Conservation (phyloP, 2,329 filamentous ascomycete species). For the Arthrinium phaeospermum region DNA sequence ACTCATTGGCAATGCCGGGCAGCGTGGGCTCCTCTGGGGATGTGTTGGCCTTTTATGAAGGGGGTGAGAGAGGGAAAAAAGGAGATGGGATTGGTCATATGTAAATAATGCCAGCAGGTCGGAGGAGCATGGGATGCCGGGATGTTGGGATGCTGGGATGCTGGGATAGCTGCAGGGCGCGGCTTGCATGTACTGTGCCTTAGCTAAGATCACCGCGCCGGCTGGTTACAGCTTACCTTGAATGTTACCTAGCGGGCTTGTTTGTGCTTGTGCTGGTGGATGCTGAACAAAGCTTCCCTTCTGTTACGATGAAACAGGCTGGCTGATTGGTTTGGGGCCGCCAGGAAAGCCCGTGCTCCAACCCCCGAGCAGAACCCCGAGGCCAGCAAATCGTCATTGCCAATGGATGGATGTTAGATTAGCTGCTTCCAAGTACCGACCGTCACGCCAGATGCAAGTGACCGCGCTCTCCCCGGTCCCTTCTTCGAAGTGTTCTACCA, state of each 20-base stretch:
- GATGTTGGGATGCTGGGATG: no score
- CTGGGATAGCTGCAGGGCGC: background rate
- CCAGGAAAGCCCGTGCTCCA: background rate
- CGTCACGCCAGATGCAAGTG: background rate
- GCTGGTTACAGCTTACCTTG: background rate
- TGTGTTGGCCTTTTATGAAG: conserved; percentile 6
- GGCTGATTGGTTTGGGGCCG: background rate
- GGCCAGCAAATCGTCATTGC: background rate
- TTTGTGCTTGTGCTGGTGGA: background rate
- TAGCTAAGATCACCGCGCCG: background rate
- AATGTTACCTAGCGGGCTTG: background rate
- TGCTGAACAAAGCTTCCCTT: conserved; percentile 12
- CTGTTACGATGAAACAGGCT: conserved; percentile 6
- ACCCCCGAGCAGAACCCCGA: background rate
- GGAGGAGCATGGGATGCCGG: no score
- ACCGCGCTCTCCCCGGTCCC: background rate
- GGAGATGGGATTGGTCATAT: conserved; percentile 3
- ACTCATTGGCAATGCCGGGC: conserved; percentile 19
- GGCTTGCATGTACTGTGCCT: background rate
- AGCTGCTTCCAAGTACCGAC: background rate
- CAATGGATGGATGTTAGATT: background rate
- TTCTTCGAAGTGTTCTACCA: background rate
- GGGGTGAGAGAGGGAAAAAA: background rate
- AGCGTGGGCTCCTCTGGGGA: background rate
- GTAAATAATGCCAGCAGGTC: background rate